phyloP scores from a whole-genome alignment of 257 asterid genomes.

The Anisodus tanguticus region DNA sequence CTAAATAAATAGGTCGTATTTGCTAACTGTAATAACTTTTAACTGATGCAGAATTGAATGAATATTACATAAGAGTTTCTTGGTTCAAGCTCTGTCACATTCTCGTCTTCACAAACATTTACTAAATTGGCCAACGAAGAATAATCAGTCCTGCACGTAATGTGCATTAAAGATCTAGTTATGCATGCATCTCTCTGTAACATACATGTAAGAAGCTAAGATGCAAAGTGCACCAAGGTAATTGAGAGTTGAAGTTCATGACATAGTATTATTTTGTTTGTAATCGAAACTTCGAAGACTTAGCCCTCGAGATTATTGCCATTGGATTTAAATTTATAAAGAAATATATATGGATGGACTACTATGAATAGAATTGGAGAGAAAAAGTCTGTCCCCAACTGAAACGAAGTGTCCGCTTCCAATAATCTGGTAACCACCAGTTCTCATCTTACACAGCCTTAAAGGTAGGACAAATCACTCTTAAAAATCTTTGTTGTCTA shows the following conservation, averaged over 20 bases:
- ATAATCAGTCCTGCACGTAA: background rate
- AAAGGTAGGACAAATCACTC: background rate
- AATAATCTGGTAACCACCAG: slow-evolving; percentile 9
- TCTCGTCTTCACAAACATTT: background rate
- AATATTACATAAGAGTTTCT: background rate
- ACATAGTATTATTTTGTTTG: background rate
- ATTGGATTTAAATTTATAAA: background rate
- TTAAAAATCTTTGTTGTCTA: background rate
- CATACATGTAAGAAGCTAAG: background rate
- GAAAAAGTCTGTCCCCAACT: background rate
- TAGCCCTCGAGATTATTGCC: background rate
- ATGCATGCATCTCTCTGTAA: background rate
- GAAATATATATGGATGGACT: background rate
- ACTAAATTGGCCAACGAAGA: background rate
- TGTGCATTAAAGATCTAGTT: background rate
- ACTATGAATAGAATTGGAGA: background rate
- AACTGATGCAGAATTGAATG: background rate
- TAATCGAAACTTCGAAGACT: background rate
- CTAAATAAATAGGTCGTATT: background rate
- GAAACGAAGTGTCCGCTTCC: slow-evolving; percentile 14
- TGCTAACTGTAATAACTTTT: background rate
- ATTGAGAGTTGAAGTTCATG: background rate
- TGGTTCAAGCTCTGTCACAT: background rate
- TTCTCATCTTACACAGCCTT: slow-evolving; percentile 1
- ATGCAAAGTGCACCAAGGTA: background rate